Percentiles rank a stretch among this genome's conserved stretches.
Conservation (phyloP, 345 rosid species). For the Carallia brachiata region DNA sequence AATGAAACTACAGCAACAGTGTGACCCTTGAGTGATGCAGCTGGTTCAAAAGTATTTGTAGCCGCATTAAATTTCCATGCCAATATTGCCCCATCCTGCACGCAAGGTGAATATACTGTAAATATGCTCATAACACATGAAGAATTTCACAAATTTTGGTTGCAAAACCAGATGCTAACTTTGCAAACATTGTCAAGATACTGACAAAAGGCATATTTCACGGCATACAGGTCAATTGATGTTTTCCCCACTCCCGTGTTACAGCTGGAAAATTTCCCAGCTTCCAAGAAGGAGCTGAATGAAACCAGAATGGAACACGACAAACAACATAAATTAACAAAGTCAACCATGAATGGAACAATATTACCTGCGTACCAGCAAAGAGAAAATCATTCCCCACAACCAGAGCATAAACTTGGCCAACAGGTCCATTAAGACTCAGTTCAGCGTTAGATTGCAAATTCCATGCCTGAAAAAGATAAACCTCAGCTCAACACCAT, state of each 20-base stretch:
- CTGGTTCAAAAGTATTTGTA: conserved; percentile 76
- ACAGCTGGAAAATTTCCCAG: too few species aligned
- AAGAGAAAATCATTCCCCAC: conserved; percentile 4
- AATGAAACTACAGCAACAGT: conserved; percentile 71
- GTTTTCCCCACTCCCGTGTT: too few species aligned
- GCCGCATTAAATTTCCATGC: conserved; percentile 82
- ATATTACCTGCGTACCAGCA: conserved; percentile 53
- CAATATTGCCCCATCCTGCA: conserved; percentile 84
- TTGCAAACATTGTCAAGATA: not conserved
- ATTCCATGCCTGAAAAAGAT: conserved; percentile 57
- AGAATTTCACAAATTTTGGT: not conserved
- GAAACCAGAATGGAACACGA: not conserved
- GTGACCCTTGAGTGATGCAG: conserved; percentile 72
- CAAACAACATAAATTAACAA: not conserved
- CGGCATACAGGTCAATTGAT: too few species aligned
- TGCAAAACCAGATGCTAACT: not conserved
- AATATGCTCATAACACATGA: not conserved
- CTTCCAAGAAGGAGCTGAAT: too few species aligned
- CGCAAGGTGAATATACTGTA: not conserved
- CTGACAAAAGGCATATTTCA: too few species aligned
- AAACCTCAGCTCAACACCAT: conserved; percentile 1
- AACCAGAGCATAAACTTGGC: conserved; percentile 14
- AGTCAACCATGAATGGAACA: not conserved
- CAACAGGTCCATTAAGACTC: not conserved
- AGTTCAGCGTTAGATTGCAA: not conserved